Evolutionary conservation across 306 rosid genomes (phyloP).

Genomic region (Herpetospermum pedunculosum): DNA sequence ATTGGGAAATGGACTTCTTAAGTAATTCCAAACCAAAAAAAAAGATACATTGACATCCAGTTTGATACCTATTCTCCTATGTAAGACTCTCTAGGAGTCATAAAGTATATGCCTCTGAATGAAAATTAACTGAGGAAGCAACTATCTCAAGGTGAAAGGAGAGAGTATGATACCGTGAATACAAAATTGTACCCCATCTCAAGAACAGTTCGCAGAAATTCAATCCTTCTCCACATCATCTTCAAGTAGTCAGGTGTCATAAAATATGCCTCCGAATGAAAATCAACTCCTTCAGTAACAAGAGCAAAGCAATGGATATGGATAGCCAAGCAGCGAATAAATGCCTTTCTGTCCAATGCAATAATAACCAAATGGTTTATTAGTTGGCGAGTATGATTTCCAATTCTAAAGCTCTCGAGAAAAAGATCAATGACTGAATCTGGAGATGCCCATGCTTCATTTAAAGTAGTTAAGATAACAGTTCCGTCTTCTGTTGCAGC

Average conservation of each 20-base stretch:
- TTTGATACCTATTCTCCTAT: not conserved
- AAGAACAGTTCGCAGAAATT: conserved; percentile 72
- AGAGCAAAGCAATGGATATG: conserved; percentile 70
- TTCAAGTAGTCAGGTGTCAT: conserved; percentile 80
- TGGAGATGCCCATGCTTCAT: conserved; percentile 94
- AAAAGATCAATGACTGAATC: conserved; percentile 73
- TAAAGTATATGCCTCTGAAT: too few species aligned
- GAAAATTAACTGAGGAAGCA: not conserved
- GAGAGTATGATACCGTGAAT: conserved; percentile 55
- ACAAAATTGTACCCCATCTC: conserved; percentile 91
- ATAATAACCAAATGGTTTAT: conserved; percentile 75
- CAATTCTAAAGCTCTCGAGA: conserved; percentile 84
- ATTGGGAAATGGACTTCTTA: not conserved
- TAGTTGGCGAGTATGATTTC: conserved; percentile 47
- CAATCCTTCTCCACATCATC: conserved; percentile 97
- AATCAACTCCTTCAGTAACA: conserved; percentile 55
- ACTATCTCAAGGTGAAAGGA: not conserved
- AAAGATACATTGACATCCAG: not conserved
- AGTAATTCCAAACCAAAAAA: not conserved
- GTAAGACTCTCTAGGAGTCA: too few species aligned
- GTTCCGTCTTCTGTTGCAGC: conserved; percentile 75
- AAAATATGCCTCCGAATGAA: conserved; percentile 63
- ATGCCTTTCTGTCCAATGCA: conserved; percentile 71
- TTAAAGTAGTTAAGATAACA: conserved; percentile 79
- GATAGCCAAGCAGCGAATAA: conserved; percentile 55